Conservation (phyloP, 2,329 filamentous ascomycete genomes). For the Sordariomycetes sp. region DNA sequence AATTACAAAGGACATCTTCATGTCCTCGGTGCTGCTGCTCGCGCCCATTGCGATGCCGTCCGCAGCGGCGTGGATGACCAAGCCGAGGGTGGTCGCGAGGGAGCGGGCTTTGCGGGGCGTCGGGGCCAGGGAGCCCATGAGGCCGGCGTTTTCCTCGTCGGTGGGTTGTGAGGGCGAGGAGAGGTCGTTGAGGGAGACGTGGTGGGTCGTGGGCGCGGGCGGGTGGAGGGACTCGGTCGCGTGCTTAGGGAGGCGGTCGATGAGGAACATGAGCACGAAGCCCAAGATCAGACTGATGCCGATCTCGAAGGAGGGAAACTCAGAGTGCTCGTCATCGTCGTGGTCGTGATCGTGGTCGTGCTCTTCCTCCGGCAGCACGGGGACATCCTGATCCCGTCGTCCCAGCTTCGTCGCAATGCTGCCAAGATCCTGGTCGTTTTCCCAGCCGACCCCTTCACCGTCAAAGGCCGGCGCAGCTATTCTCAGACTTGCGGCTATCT, state of each 20-base stretch:
- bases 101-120: constrained; percentile 51
- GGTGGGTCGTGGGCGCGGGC: constrained; percentile 60
- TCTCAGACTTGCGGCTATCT: too few species aligned
- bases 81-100: constrained; percentile 78
- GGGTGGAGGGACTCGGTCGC: constrained; percentile 56
- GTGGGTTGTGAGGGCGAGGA: constrained; percentile 33
- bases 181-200: constrained; percentile 83
- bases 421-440: constrained; percentile 7
- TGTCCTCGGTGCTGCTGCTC: constrained; percentile 65
- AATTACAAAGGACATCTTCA: constrained; percentile 77
- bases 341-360: constrained; percentile 15
- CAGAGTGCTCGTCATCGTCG: constrained; percentile 19
- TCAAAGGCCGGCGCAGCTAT: constrained; percentile 3
- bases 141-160: constrained; percentile 49
- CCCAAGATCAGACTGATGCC: constrained; percentile 80
- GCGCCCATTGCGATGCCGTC: constrained; percentile 95
- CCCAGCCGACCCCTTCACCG: too few species aligned
- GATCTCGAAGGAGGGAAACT: constrained; percentile 64
- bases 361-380: constrained; percentile 7
- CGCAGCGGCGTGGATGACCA: constrained; percentile 93
- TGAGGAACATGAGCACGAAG: constrained; percentile 94
- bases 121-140: constrained; percentile 48
- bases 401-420: not conserved
- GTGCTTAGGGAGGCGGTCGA: constrained; percentile 76
- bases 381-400: not conserved